Evolutionary conservation across 768 basidiomycete genomes (phyloP), one percentile per base, ranked within the genome.

Genomic region (Mrakia blollopis): DNA sequence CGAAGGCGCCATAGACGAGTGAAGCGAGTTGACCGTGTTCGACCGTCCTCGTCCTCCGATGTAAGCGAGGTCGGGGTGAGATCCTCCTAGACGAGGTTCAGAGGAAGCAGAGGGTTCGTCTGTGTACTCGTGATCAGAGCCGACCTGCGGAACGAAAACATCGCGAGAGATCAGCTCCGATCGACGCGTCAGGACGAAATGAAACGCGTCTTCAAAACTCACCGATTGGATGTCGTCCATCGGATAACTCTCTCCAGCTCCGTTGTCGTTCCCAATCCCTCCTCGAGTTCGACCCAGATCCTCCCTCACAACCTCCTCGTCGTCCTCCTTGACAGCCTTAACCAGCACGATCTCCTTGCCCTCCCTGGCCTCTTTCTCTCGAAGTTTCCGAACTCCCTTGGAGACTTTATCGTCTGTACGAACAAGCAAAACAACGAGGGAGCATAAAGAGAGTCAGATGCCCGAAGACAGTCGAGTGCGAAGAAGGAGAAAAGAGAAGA

Each of bases 361-460:
- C 72, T 88, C 87, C 14, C 72, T 75, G 2, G 89, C 91, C 81
- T 98, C 95, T 80, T 87, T 87, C 80, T 93, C 92, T 75, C 95
- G 87, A 65, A 98, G 85, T 82, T 91, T 92, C 80, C 89, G 85
- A 10, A 98, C 93, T 54, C 96, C 96, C 80, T 89, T 91, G 3
- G 92, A 89, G 28, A 97, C 88, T 80, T 87, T 89, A 63, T 54
- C 39, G 54, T 67, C 28, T 50, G 72, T 50, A 30, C 4, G 39
- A 44, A 25, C 47, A 50, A 52, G 28, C 4, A 25, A 10, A 28
- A 39, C 3, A 41, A 18, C 18, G 35, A 28, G 23, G 16, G 35
- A 28, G 37, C 7, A 39, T 25, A 1, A 10, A 44, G 35, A 30
- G n/a, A 18, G 62, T 63, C 62, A 63, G 35, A 44, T n/a, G n/a